phyloP scores from a whole-genome alignment of 2,329 filamentous ascomycete species.

The Mariannaea sp. region DNA sequence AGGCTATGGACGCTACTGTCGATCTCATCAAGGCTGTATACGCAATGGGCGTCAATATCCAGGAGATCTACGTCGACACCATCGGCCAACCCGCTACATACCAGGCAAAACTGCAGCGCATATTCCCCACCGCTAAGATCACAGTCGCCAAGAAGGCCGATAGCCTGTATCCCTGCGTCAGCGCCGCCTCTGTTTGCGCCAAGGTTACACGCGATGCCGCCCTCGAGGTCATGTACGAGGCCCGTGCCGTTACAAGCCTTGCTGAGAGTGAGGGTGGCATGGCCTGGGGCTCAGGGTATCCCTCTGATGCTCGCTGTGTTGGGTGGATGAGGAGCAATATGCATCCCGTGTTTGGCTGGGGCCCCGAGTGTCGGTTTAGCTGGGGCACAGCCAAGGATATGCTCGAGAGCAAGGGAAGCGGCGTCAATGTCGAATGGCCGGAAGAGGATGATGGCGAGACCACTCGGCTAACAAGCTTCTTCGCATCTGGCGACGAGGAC shows the following conservation, averaged over 20 bases:
- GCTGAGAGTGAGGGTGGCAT: slow-evolving; percentile 45
- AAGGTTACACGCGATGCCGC: slow-evolving; percentile 95
- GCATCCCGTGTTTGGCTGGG: slow-evolving; percentile 95
- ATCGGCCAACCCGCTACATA: slow-evolving; percentile 83
- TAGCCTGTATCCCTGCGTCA: slow-evolving; percentile 88
- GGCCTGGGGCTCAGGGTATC: slow-evolving; percentile 91
- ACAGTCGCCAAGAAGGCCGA: slow-evolving; percentile 92
- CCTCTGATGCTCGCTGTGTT: slow-evolving; percentile 80
- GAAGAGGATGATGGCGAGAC: slow-evolving; percentile 71
- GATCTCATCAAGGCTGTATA: slow-evolving; percentile 79
- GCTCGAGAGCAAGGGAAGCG: slow-evolving; percentile 74
- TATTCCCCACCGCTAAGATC: slow-evolving; percentile 79
- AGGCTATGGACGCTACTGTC: slow-evolving; percentile 91
- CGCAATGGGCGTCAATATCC: slow-evolving; percentile 77
- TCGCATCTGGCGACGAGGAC: slow-evolving; percentile 52
- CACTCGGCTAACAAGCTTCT: slow-evolving; percentile 77
- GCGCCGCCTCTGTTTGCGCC: slow-evolving; percentile 90
- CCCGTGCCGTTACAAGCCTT: slow-evolving; percentile 39
- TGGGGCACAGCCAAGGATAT: slow-evolving; percentile 96
- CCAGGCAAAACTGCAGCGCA: slow-evolving; percentile 79
- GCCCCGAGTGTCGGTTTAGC: slow-evolving; percentile 88
- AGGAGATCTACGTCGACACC: slow-evolving; percentile 93
- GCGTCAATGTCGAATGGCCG: slow-evolving; percentile 83
- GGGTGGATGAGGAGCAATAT: slow-evolving; percentile 84
- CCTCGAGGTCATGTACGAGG: slow-evolving; percentile 76